phyloP scores from a whole-genome alignment of 169 alveolate species.

The Plasmodium reichenowi region DNA sequence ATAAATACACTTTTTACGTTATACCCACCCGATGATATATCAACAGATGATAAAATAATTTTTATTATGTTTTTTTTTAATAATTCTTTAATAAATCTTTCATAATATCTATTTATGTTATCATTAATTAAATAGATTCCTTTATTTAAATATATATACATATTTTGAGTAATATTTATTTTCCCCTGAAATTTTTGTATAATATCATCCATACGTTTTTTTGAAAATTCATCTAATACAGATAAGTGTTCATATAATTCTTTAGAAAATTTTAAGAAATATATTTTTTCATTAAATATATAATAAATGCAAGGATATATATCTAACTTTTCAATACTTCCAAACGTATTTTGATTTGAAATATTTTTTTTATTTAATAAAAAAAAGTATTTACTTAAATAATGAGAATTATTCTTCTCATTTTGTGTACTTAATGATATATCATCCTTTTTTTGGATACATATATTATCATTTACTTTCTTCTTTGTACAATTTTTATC shows the following conservation, averaged over 20 bases:
- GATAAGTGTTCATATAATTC: conserved; percentile 21
- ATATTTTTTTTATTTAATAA: too few relatives aligned
- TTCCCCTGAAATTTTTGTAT: conserved; percentile 21
- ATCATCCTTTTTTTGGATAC: too few relatives aligned
- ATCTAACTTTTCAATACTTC: not conserved
- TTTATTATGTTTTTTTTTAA: conserved; percentile 35
- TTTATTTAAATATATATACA: conserved; percentile 28
- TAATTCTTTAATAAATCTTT: conserved; percentile 23
- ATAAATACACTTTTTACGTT: conserved; percentile 35
- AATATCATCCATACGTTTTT: conserved; percentile 6
- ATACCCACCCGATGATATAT: conserved; percentile 32
- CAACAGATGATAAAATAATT: conserved; percentile 39
- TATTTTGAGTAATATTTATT: conserved; percentile 2
- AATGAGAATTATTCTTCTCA: too few relatives aligned
- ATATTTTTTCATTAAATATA: conserved; percentile 26
- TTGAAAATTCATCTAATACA: conserved; percentile 18
- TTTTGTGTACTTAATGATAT: too few relatives aligned
- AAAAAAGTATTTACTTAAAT: too few relatives aligned
- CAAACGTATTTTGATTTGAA: too few relatives aligned
- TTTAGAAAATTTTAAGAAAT: conserved; percentile 10
- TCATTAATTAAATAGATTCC: conserved; percentile 25
- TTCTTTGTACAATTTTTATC: too few relatives aligned
- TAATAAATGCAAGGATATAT: conserved; percentile 69
- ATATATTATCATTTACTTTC: too few relatives aligned
- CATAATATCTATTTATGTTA: conserved; percentile 3